phyloP scores from a whole-genome alignment of 768 basidiomycete genomes.

The Auricularia sp. region DNA sequence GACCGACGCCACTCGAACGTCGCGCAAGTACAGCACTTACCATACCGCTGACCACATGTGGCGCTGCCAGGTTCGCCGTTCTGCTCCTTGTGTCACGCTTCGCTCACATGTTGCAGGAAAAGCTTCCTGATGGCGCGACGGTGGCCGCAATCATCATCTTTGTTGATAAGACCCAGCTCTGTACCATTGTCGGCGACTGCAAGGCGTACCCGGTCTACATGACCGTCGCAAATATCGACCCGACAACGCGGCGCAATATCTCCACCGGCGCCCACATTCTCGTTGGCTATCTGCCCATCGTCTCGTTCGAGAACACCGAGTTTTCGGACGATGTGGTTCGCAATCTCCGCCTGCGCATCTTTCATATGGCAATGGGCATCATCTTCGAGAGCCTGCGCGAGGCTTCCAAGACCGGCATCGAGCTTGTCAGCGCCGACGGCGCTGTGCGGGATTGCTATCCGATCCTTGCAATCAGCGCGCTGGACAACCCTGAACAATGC shows the following conservation, averaged over 20 bases:
- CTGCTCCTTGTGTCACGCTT: not conserved
- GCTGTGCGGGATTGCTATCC: conserved; percentile 29
- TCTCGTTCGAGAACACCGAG: conserved; percentile 9
- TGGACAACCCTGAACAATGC: conserved; percentile 17
- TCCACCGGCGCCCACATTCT: conserved; percentile 5
- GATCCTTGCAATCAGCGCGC: conserved; percentile 16
- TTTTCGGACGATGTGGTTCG: conserved; percentile 16
- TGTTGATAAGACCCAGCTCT: not conserved
- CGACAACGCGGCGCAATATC: not conserved
- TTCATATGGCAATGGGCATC: conserved; percentile 25
- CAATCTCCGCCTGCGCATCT: conserved; percentile 14
- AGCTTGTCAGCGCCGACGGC: conserved; percentile 26
- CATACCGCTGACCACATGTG: not conserved
- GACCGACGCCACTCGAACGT: not conserved
- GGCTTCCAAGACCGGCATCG: conserved; percentile 23
- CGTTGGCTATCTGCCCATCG: conserved; percentile 9
- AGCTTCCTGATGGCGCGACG: not conserved
- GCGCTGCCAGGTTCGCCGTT: not conserved
- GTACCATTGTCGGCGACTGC: not conserved
- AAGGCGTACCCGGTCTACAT: conserved; percentile 15
- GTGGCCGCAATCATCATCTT: not conserved
- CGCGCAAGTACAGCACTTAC: not conserved
- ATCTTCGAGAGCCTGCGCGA: conserved; percentile 22
- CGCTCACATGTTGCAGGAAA: not conserved
- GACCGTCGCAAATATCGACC: conserved; percentile 8